phyloP scores from a whole-genome alignment of 139 green algal genomes.

The Pycnococcus provasolii region DNA sequence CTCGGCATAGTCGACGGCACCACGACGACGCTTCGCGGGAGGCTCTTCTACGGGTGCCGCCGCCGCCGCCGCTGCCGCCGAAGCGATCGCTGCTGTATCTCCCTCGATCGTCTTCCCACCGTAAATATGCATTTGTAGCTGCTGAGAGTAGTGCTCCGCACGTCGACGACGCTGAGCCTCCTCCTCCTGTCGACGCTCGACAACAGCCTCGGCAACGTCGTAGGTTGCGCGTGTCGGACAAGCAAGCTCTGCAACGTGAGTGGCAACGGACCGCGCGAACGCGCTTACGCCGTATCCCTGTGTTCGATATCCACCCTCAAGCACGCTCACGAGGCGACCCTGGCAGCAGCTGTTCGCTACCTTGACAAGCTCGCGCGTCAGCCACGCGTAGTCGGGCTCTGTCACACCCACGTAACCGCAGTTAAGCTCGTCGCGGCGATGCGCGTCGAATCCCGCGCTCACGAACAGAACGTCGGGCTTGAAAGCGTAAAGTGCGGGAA shows the following conservation, averaged over 20 bases:
- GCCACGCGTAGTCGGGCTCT: constrained; percentile 78
- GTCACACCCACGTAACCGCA: constrained; percentile 64
- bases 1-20: constrained; percentile 9
- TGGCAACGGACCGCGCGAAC: constrained; percentile 71
- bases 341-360: constrained; percentile 51
- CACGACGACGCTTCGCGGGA: background rate
- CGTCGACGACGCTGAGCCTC: background rate
- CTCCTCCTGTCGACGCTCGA: background rate
- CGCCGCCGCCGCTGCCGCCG: background rate
- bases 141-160: background rate
- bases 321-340: constrained; percentile 65
- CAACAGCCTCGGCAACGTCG: background rate
- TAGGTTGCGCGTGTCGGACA: constrained; percentile 3
- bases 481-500: constrained; percentile 58
- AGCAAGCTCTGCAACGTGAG: constrained; percentile 63
- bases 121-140: background rate
- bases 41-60: background rate
- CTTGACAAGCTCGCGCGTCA: constrained; percentile 64
- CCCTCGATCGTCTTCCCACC: background rate
- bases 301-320: constrained; percentile 88
- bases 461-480: constrained; percentile 78
- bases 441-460: constrained; percentile 81
- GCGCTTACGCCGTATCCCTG: constrained; percentile 59
- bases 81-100: background rate
- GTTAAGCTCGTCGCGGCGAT: constrained; percentile 76